Percentiles rank a stretch among this genome's conserved stretches.
phyloP scores from a whole-genome alignment of 2,329 filamentous ascomycete species.

The Dichotomopilus funicola region DNA sequence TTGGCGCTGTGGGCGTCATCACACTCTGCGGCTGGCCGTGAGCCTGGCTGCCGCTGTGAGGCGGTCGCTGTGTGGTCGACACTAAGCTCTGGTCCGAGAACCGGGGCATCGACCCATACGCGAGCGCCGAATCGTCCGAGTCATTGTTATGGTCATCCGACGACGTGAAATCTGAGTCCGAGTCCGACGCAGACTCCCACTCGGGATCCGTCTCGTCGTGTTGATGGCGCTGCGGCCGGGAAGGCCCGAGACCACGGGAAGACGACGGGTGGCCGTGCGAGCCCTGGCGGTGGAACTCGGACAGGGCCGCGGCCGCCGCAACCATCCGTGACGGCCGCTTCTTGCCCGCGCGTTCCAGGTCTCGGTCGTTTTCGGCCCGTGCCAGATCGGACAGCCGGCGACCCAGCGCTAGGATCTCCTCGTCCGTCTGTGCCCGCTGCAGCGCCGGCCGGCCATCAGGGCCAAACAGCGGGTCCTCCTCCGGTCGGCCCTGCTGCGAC shows the following conservation, averaged over 20 bases:
- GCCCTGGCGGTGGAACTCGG: constrained; percentile 36
- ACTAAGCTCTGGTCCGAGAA: constrained; percentile 22
- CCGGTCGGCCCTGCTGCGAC: neutral
- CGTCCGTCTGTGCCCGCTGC: constrained; percentile 41
- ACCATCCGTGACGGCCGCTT: constrained; percentile 33
- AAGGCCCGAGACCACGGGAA: constrained; percentile 20
- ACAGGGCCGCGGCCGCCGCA: constrained; percentile 37
- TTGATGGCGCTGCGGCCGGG: constrained; percentile 33
- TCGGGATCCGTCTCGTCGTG: constrained; percentile 44
- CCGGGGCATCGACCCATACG: constrained; percentile 34
- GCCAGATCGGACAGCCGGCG: constrained; percentile 49
- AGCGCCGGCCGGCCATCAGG: constrained; percentile 23
- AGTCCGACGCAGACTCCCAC: constrained; percentile 49
- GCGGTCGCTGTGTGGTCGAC: too few relatives aligned
- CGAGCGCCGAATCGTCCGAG: constrained; percentile 33
- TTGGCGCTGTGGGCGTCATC: constrained; percentile 24
- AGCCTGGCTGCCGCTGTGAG: constrained; percentile 27
- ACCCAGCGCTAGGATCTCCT: constrained; percentile 52
- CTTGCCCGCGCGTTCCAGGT: constrained; percentile 38
- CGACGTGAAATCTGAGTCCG: constrained; percentile 31
- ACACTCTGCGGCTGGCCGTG: constrained; percentile 28
- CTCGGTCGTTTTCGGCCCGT: constrained; percentile 44
- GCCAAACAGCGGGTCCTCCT: constrained; percentile 14
- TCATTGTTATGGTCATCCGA: constrained; percentile 26
- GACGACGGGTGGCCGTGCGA: constrained; percentile 26